Conservation (phyloP, 768 basidiomycete species). For the Pisolithus orientalis region DNA sequence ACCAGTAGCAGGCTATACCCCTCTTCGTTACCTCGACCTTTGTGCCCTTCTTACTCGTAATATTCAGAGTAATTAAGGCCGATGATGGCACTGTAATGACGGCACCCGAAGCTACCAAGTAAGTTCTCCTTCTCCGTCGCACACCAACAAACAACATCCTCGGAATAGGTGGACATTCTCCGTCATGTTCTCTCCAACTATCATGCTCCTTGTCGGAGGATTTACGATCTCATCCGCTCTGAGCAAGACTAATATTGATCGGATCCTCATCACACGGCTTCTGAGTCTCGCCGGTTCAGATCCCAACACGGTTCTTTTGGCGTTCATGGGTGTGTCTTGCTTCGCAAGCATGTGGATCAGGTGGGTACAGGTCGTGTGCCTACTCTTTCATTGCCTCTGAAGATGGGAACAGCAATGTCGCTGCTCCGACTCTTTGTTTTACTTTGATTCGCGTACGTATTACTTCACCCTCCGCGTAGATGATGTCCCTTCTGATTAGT, state of each 20-base stretch:
- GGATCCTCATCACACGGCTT: slow-evolving; percentile 84
- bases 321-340: slow-evolving; percentile 94
- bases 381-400: neutral
- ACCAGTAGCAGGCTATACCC: slow-evolving; percentile 73
- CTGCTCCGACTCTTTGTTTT: slow-evolving; percentile 95
- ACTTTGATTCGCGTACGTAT: slow-evolving; percentile 80
- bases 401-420: slow-evolving; percentile 68
- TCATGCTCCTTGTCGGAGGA: slow-evolving; percentile 96
- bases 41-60: slow-evolving; percentile 83
- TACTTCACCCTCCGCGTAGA: neutral
- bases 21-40: slow-evolving; percentile 94
- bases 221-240: slow-evolving; percentile 97
- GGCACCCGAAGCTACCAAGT: slow-evolving; percentile 78
- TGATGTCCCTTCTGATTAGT: slow-evolving; percentile 6
- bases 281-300: slow-evolving; percentile 85
- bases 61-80: slow-evolving; percentile 67
- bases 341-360: slow-evolving; percentile 99
- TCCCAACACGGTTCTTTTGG: slow-evolving; percentile 81
- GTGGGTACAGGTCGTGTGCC: slow-evolving; percentile 29
- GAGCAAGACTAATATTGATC: slow-evolving; percentile 92
- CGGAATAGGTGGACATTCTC: slow-evolving; percentile 77
- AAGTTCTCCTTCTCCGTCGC: slow-evolving; percentile 19
- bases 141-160: neutral
- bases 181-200: slow-evolving; percentile 94
- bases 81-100: slow-evolving; percentile 48